phyloP scores from a whole-genome alignment of 2,329 filamentous ascomycete genomes.

The Xylaria sp. region DNA sequence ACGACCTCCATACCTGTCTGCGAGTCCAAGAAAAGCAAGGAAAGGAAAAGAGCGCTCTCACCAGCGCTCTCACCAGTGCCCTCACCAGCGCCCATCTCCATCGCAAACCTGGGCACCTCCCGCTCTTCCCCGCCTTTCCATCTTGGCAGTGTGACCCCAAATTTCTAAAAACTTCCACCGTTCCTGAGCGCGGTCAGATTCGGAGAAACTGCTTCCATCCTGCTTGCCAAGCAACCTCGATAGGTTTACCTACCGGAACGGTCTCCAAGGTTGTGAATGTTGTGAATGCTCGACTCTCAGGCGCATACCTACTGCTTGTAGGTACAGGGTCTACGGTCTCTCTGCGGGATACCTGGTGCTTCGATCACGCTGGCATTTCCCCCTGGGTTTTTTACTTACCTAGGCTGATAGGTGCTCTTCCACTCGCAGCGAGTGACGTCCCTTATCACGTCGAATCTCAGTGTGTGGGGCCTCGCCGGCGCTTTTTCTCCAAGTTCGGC shows the following conservation, averaged over 20 bases:
- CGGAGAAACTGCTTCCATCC: slow-evolving; percentile 18
- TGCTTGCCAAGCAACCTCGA: not conserved
- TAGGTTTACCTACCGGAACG: too few relatives aligned
- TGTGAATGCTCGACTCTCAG: too few relatives aligned
- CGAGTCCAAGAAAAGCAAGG: not conserved
- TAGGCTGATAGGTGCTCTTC: not conserved
- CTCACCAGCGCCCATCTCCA: slow-evolving; percentile 15
- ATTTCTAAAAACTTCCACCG: not conserved
- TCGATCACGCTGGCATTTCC: not conserved
- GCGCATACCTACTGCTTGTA: not conserved
- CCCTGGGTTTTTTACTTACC: not conserved
- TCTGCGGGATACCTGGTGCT: not conserved
- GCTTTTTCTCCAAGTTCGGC: slow-evolving; percentile 16
- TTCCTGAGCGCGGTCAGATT: slow-evolving; percentile 6
- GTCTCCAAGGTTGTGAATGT: too few relatives aligned
- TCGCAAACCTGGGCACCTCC: slow-evolving; percentile 3
- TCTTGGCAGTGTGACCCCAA: slow-evolving; percentile 10
- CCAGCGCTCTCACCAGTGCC: too few relatives aligned
- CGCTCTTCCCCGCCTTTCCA: not conserved
- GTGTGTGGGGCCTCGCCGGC: not conserved
- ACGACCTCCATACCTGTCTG: slow-evolving; percentile 4
- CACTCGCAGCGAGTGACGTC: not conserved
- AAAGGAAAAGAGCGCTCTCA: slow-evolving; percentile 5
- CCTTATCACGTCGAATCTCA: slow-evolving; percentile 16
- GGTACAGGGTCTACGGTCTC: not conserved